Percentiles rank a stretch among this genome's conserved stretches.
These are phyloP conservation scores for Kodamaea laetipori DNA, from an alignment of 805 yeast species.

Conservation along the genomic window DNA sequence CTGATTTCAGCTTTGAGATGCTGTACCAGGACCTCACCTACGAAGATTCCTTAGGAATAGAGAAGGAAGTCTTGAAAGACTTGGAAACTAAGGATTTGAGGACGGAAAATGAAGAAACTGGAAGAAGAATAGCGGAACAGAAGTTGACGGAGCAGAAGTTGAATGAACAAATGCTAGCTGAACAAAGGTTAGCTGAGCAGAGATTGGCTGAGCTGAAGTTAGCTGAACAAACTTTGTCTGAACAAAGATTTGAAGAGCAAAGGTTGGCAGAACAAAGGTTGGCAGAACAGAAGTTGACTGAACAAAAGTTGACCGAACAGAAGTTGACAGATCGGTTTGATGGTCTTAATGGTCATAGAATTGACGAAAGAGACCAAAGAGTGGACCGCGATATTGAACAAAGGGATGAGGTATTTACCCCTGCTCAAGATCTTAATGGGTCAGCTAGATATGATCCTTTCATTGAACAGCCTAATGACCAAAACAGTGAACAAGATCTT, in stretches of 20 bases:
- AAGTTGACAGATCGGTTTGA: neutral
- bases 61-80: constrained; percentile 10
- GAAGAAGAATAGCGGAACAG: neutral
- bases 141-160: neutral
- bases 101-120: neutral
- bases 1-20: constrained; percentile 43
- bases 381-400: neutral
- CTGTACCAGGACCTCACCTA: constrained; percentile 42
- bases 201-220: neutral
- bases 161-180: neutral
- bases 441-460: neutral
- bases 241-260: neutral
- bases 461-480: neutral
- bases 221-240: neutral
- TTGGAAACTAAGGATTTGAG: neutral
- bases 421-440: no score
- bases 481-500: neutral
- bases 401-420: no score
- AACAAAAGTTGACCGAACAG: constrained; percentile 2
- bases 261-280: neutral
- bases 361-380: neutral
- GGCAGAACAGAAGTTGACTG: neutral
- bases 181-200: neutral
- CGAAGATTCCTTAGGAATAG: constrained; percentile 40
- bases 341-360: constrained; percentile 4